Conservation (phyloP, 164 flowering plant species). For the Tetrastigma voinierianum region DNA sequence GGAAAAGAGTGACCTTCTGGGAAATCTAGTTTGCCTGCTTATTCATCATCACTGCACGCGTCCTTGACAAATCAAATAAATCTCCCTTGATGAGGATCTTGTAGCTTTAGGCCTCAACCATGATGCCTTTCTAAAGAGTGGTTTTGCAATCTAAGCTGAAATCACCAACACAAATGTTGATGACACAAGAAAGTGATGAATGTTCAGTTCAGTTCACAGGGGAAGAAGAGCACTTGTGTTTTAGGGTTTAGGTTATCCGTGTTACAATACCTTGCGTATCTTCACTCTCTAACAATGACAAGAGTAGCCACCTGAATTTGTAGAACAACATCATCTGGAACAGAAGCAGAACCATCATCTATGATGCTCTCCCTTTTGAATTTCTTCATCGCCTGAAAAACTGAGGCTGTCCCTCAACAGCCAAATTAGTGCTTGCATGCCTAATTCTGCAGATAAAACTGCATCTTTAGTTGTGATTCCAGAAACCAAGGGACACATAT, state of each 20-base stretch:
- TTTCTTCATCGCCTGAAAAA: constrained; percentile 21
- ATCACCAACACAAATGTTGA: constrained; percentile 39
- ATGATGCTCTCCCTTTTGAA: constrained; percentile 16
- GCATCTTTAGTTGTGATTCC: constrained; percentile 87
- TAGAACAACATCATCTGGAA: constrained; percentile 39
- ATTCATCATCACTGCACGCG: background rate
- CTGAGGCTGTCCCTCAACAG: constrained; percentile 43
- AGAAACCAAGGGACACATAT: constrained; percentile 93
- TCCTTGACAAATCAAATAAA: constrained; percentile 89
- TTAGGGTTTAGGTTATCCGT: no score
- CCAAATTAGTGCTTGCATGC: constrained; percentile 83
- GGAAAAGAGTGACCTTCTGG: no score
- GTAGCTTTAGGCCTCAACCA: constrained; percentile 98
- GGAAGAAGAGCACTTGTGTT: background rate
- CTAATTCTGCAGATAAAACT: constrained; percentile 76
- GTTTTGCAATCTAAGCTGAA: constrained; percentile 62
- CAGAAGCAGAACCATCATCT: constrained; percentile 17
- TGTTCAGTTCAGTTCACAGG: background rate
- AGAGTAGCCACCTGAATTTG: constrained; percentile 80
- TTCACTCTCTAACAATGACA: constrained; percentile 81
- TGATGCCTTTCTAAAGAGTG: constrained; percentile 70
- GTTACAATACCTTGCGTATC: constrained; percentile 86
- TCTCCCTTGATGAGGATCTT: constrained; percentile 84
- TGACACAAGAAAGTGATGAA: background rate
- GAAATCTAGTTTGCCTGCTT: no score